phyloP scores from a whole-genome alignment of 108 stramenopile species.

The Skeletonema marinoi region DNA sequence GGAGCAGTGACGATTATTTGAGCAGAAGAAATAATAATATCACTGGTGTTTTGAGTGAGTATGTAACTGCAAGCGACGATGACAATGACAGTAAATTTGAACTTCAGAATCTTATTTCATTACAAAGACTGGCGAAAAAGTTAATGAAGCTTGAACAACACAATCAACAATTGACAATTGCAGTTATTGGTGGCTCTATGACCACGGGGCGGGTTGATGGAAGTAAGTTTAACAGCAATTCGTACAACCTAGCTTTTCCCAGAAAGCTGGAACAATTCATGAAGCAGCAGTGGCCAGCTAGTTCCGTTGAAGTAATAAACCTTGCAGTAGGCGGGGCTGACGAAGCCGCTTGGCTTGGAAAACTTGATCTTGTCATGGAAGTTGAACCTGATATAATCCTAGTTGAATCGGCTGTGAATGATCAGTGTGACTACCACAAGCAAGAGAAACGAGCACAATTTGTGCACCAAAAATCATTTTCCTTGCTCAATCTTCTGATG shows the following conservation, averaged over 20 bases:
- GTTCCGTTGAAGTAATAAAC: not conserved
- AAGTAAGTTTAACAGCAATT: no score
- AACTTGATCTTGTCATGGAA: not conserved
- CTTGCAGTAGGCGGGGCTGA: conserved; percentile 10
- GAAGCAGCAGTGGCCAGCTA: not conserved
- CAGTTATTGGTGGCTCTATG: conserved; percentile 12
- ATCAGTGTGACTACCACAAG: not conserved
- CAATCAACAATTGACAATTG: no score
- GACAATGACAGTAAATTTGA: no score
- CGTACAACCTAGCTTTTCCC: conserved; percentile 1
- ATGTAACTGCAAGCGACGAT: no score
- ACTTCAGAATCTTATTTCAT: no score
- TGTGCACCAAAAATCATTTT: not conserved
- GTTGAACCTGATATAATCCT: conserved; percentile 12
- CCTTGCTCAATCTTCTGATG: conserved; percentile 4
- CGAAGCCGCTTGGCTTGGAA: conserved; percentile 3
- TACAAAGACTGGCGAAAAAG: no score
- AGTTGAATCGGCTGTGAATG: conserved; percentile 15
- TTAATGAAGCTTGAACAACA: no score
- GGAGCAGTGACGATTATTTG: no score
- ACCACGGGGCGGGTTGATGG: not conserved
- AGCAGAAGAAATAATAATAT: no score
- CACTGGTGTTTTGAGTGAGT: no score
- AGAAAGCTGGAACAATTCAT: conserved; percentile 14
- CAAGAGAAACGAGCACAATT: not conserved